Evolutionary conservation across 257 asterid species (phyloP).

Genomic region (Eustoma russellianum): DNA sequence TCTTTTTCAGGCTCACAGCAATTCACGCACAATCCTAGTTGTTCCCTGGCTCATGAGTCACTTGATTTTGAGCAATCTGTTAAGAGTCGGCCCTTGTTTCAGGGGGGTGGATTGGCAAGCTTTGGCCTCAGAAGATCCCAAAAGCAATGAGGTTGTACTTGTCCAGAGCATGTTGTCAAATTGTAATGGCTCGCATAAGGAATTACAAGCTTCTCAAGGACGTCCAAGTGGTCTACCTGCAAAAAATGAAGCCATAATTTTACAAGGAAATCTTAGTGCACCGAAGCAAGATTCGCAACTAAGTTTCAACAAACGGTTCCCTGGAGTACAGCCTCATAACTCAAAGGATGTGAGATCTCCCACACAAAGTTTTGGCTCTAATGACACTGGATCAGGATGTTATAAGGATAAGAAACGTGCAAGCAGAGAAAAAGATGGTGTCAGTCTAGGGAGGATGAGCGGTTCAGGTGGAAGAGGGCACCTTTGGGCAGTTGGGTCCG

Average conservation of each 20-base stretch:
- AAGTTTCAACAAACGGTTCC: constrained; percentile 35
- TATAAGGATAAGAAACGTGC: constrained; percentile 36
- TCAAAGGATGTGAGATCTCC: constrained; percentile 24
- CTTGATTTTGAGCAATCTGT: constrained; percentile 89
- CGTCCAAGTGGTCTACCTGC: constrained; percentile 46
- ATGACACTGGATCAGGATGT: constrained; percentile 50
- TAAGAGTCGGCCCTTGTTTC: constrained; percentile 80
- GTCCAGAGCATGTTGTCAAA: constrained; percentile 38
- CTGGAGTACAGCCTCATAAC: constrained; percentile 27
- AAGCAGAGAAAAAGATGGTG: constrained; percentile 40
- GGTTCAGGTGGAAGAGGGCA: constrained; percentile 46
- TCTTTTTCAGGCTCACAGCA: constrained; percentile 94
- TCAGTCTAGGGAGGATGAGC: constrained; percentile 30
- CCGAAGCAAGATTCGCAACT: constrained; percentile 48
- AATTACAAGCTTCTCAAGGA: constrained; percentile 48
- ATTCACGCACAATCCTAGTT: constrained; percentile 94
- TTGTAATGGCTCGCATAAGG: constrained; percentile 44
- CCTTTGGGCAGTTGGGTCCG: constrained; percentile 42
- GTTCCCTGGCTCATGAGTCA: constrained; percentile 67
- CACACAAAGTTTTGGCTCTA: constrained; percentile 44
- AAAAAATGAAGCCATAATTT: constrained; percentile 24
- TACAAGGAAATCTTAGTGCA: constrained; percentile 49
- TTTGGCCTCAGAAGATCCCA: constrained; percentile 60
- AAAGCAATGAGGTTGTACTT: constrained; percentile 46
- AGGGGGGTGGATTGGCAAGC: constrained; percentile 98